phyloP scores from a whole-genome alignment of 805 yeast genomes.

The Jamesozyma hellenica region DNA sequence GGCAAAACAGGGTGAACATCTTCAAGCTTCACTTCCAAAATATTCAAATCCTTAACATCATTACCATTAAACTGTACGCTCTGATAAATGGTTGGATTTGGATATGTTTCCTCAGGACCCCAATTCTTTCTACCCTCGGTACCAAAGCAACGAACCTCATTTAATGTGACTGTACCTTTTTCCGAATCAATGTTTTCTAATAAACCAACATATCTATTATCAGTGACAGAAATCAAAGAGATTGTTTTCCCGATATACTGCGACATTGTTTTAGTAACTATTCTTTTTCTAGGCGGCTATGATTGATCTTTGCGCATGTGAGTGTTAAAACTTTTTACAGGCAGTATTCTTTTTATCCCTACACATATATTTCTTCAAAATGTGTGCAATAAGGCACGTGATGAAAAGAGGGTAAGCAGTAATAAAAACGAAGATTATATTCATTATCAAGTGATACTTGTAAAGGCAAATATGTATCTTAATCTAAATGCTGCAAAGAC shows the following conservation, averaged over 20 bases:
- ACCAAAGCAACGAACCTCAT: conserved; percentile 73
- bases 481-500: too few species aligned
- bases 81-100: conserved; percentile 60
- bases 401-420: too few species aligned
- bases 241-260: conserved; percentile 80
- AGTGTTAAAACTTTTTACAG: too few species aligned
- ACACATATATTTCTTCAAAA: too few species aligned
- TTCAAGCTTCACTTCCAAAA: conserved; percentile 62
- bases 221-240: conserved; percentile 24
- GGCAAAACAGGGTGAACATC: conserved; percentile 47
- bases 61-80: conserved; percentile 80
- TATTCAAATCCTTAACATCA: conserved; percentile 82
- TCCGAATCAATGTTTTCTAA: conserved; percentile 82
- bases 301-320: too few species aligned
- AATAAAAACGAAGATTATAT: too few species aligned
- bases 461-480: too few species aligned
- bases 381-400: too few species aligned
- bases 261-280: conserved; percentile 48
- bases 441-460: too few species aligned
- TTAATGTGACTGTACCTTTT: conserved; percentile 78
- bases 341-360: too few species aligned
- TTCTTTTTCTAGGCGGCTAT: too few species aligned
- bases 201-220: conserved; percentile 71
- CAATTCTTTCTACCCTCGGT: conserved; percentile 81
- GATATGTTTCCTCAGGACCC: conserved; percentile 59